Evolutionary conservation across 495 filamentous ascomycete genomes (phyloP).

Genomic region (Lasiosphaeria miniovina): DNA sequence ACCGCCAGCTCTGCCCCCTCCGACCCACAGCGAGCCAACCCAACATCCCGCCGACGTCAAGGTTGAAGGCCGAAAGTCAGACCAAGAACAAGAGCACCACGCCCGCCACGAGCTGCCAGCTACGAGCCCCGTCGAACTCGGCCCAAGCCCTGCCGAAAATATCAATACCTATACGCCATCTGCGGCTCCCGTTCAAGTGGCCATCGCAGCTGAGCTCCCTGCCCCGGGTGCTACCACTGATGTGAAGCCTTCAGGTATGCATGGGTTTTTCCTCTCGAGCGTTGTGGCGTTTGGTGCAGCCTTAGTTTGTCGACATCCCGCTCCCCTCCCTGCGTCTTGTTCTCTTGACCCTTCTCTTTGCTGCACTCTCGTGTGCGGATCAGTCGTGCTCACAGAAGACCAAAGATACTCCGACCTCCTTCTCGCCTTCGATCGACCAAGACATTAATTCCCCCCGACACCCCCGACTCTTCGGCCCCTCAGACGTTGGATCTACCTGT

Average conservation of each 20-base stretch:
- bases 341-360: too few relatives aligned
- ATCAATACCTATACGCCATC: conserved; percentile 6
- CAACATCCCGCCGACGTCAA: conserved; percentile 10
- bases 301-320: too few relatives aligned
- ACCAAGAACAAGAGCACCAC: conserved; percentile 8
- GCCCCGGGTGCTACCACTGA: not conserved
- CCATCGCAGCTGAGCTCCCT: not conserved
- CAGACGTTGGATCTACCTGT: conserved; percentile 9
- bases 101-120: conserved; percentile 3
- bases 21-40: not conserved
- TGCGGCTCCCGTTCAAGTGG: conserved; percentile 7
- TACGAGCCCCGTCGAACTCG: not conserved
- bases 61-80: not conserved
- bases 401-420: conserved; percentile 17
- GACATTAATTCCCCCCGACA: conserved; percentile 10
- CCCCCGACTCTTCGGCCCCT: conserved; percentile 10
- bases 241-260: conserved; percentile 17
- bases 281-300: too few relatives aligned
- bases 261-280: not conserved
- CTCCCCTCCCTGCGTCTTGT: too few relatives aligned
- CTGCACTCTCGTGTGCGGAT: not conserved
- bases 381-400: conserved; percentile 11
- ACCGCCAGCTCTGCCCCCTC: conserved; percentile 8
- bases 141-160: conserved; percentile 1
- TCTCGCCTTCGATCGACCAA: conserved; percentile 7